Base-by-base conservation (phyloP, 169 alveolate genomes). In the Plasmodium reichenowi region DNA sequence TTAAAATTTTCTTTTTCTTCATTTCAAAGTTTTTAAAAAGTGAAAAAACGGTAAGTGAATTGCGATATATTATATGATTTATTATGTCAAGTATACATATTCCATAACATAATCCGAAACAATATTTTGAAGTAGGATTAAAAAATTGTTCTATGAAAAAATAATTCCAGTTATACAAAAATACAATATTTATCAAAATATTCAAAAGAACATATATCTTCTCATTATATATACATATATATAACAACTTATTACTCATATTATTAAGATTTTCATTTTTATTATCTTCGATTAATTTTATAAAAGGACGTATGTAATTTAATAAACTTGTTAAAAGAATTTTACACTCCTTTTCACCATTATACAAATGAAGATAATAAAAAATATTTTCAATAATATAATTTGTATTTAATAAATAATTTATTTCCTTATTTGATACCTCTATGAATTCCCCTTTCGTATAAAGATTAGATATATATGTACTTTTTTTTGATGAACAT, bases 131-230 rank as follows among this genome's bases (percentile, higher is more conserved):
- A 58, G 32, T 50, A 0, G 52, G 48, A 12, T 70, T 64, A 56
- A 78, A 78, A 43, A 78, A 78, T 17, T 15, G 64, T 22, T 78
- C 89, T 38, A 78, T 48, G 67, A 78, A 64, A 71, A 48, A 78
- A 22, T 13, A 78, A 59, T 78, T 70, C 76, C 75, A 78, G 5
- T 48, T 52, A 32, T 66, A 66, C 45, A 78, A 32, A 50, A 78
- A 48, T 26, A 24, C 5, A 26, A 78, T 43, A 15, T 78, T 78
- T 43, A 78, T 78, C 17, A 78, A 4, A 26, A 59, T 48, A 12
- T 17, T 66, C 26, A 78, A 70, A n/a, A 78, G n/a, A 0, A 26
- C 10, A 38, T 78, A 22, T 12, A 78, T 76, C 17, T 32, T 48
- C 38, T 71, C 24, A 71, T 78, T 78, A 78, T 26, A 78, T 52